Base-by-base conservation (phyloP, 495 filamentous ascomycete genomes). In the Chaetomidium leptoderma region DNA sequence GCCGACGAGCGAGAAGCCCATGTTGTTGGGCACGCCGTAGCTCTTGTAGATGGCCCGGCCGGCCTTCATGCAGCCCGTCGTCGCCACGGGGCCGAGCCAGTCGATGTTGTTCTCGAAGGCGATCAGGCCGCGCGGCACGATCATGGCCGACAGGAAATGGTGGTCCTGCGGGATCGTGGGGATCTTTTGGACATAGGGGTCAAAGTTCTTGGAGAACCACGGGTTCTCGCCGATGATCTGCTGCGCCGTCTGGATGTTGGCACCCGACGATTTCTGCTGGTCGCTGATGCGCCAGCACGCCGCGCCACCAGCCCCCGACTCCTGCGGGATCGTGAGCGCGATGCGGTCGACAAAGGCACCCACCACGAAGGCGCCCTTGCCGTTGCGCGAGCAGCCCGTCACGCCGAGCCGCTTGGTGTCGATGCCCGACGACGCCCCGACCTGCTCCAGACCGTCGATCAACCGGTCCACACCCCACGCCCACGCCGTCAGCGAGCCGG, bases 261-360 rank as follows among this genome's bases (percentile, higher is more conserved):
- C 68, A n/a, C 78, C 78, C n/a, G 63, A 47, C 61, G 59, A 52
- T 39, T 78, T 71, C 58, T 78, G 63, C 26, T 53, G 54, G 63
- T 81, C 79, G 14, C 71, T 75, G 58, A 82, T 75, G 56, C 79
- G 74, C 78, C 78, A 82, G 70, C 75, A 81, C 19, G 79, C 78
- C 2, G 77, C 71, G 21, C 78, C 78, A 16, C 79, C 79, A 0
- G 76, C 72, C 11, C 79, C 79, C 0, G 77, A 80, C 61, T 82
- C 78, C 66, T 82, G 79, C 16, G 79, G 79, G 40, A 82, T 72
- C 21, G 78, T 79, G 47, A 82, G 72, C 21, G 77, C 78, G 52
- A 82, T 80, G 51, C 79, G 77, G 42, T 72, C 61, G 44, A 78
- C 76, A 21, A 82, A 66, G 0, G 78, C 78, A 8, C 78, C 78